Base-by-base conservation (phyloP, 2,329 filamentous ascomycete genomes). In the Aspergillus texensis region DNA sequence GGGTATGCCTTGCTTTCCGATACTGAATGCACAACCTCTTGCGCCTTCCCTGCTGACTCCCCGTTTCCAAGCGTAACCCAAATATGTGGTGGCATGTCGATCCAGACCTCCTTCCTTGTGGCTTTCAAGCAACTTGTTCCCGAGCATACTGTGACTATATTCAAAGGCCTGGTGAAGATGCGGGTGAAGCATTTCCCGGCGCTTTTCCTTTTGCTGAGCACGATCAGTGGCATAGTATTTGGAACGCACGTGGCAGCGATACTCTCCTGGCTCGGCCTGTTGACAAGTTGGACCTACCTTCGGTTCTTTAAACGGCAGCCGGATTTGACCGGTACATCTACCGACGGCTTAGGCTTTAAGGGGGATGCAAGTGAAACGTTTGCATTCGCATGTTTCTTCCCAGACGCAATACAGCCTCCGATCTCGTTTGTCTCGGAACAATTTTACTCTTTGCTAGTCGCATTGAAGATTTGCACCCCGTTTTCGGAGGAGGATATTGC, bases 111-210 rank as follows among this genome's bases (percentile, higher is more conserved):
- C 65, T 98, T 98, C 82, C 91, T 99, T 65, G 92, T 98, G 72
- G 92, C 94, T 60, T 97, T 98, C 81, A 98, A 96, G 81, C 95
- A 99, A 80, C 91, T 99, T 57, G 91, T 98, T 41, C 95, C 95
- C 26, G 94, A 97, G 66, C 95, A 99, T 79, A 99, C 95, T 12
- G 94, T 98, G 59, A 95, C 94, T 5, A 87, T 99, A 63, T 94
- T 97, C 82, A 91, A 91, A 68, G 93, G 93, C 67, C 82, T 97
- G 65, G 77, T 98, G 63, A 96, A 95, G 64, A 88, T 98, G 77
- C 91, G 94, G 70, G 93, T 99, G 60, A 89, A 90, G 76, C 88
- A 90, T 76, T 90, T 90, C 82, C 96, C 81, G 67, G 95, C 81
- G 84, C 91, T 88, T 77, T 97, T 85, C 82, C 88, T 85, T 67